Base-by-base conservation (phyloP, 495 filamentous ascomycete species). In the Hamigera avellanea region DNA sequence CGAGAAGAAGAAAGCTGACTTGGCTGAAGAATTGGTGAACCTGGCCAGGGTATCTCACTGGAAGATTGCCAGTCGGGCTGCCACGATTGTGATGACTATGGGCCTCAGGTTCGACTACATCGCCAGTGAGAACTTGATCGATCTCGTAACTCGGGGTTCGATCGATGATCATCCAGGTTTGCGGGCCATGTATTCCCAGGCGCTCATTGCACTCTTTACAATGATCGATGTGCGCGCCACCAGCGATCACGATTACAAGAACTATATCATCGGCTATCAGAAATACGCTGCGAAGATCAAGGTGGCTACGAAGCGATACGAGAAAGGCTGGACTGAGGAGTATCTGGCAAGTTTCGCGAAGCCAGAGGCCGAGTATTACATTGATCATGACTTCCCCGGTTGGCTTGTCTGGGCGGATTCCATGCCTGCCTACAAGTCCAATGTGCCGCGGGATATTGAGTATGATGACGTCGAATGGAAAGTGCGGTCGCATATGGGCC, bases 381-480 rank as follows among this genome's bases (percentile, higher is more conserved):
- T 95, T 37, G 91, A 99, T 50, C 73, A 74, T 36, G 89, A 95
- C 50, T 82, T 93, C 57, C 85, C 88, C 8, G 91, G 91, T 16
- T 99, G 91, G 91, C 72, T 99, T n/a, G 85, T 91, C 6, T 99
- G 91, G 91, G 76, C 75, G 9, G 81, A 93, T 52, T 73, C 68
- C 8, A 85, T 96, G 69, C 76, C 74, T 16, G 89, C 79, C 1
- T 84, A 75, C 49, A 73, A 75, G 38, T 79, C 81, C 6, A 76
- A 80, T 27, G 72, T 83, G 10, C 68, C 67, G 19, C 70, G 68
- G 30, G 83, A 81, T 42, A 61, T 86, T 13, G 76, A 77, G 38
- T 96, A 86, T 51, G 91, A 99, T 48, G 80, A 85, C 13, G 59
- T 82, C 2, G 93, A 99, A 52, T 75, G 60, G 50, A 67, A 71